phyloP scores from a whole-genome alignment of 257 asterid genomes.

The Knoxia roxburghii region DNA sequence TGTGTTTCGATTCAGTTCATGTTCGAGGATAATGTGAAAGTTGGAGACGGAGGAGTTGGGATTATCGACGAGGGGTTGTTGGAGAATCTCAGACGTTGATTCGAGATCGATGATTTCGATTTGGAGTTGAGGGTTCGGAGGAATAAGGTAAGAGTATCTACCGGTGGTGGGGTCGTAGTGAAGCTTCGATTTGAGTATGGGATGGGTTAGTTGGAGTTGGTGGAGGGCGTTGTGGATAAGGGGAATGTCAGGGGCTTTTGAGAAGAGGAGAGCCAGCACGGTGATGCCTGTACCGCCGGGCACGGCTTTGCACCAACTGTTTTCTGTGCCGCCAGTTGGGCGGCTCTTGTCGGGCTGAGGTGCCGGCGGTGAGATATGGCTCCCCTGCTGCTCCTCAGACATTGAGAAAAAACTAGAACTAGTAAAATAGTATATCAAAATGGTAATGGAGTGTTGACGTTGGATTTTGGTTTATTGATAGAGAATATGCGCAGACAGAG shows the following conservation, averaged over 20 bases:
- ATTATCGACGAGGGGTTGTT: conserved; percentile 10
- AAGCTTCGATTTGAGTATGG: conserved; percentile 75
- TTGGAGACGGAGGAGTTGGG: conserved; percentile 25
- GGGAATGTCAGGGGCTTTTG: conserved; percentile 38
- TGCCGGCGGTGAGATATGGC: conserved; percentile 11
- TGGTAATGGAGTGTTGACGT: too few species aligned
- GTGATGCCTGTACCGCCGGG: conserved; percentile 90
- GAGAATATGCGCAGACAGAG: background rate
- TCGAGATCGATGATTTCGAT: conserved; percentile 50
- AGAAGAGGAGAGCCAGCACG: conserved; percentile 58
- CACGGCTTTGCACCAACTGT: conserved; percentile 90
- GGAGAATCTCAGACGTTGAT: conserved; percentile 60
- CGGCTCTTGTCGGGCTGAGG: conserved; percentile 32
- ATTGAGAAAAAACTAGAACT: background rate
- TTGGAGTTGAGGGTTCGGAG: conserved; percentile 44
- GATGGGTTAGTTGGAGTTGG: conserved; percentile 58
- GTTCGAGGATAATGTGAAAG: conserved; percentile 69
- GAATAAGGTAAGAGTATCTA: conserved; percentile 49
- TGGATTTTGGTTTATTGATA: background rate
- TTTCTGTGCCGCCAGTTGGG: conserved; percentile 62
- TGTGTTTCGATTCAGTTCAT: conserved; percentile 53
- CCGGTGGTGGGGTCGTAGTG: conserved; percentile 32
- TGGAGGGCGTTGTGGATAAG: conserved; percentile 53
- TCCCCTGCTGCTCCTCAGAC: conserved; percentile 20
- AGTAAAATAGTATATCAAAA: background rate